Evolutionary conservation across 805 yeast genomes (phyloP), one percentile per base, ranked within the genome.

Genomic region (Candida ficus): DNA sequence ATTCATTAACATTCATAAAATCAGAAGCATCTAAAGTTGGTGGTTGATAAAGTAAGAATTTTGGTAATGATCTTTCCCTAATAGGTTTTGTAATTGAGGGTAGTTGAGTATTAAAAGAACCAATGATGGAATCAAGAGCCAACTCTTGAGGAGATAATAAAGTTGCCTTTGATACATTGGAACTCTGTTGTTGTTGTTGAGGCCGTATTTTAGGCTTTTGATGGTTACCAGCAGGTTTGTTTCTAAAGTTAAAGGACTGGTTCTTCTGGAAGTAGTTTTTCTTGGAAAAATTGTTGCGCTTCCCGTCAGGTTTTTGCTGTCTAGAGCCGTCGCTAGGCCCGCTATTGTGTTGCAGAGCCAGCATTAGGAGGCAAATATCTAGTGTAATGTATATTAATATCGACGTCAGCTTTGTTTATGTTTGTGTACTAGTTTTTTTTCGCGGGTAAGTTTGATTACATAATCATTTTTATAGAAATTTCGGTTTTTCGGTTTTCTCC

Each of bases 1-100:
- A 90, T 3, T 64, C 66, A 55, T 76, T 76, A 40, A 58, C 65
- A 1, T 33, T 20, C 5, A 33, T 31, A 17, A 58, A 56, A 7
- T 43, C 44, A 29, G 45, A 56, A n/a, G 57, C 57, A 22, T 53
- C 51, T 20, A 66, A 45, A 19, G 58, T 58, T 8, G 71, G 68
- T 29, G 61, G 52, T 42, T 66, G 70, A 17, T 60, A 58, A 3
- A 64, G 40, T 30, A 68, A 43, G 35, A 64, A 68, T 30, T 60
- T 58, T 5, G 73, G 72, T 4, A 56, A 25, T 5, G 52, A 57
- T 33, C 72, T 48, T 4, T 46, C 20, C 0, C 41, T 14, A 7
- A 33, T 48, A 7, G 45, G 33, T 27, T 52, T 9, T 13, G 30
- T 35, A 20, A 40, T 39, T 17, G 25, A 14, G 7, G 43, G 35